Evolutionary conservation across 2,329 filamentous ascomycete genomes (phyloP).

Genomic region (Pseudogymnoascus sp.): DNA sequence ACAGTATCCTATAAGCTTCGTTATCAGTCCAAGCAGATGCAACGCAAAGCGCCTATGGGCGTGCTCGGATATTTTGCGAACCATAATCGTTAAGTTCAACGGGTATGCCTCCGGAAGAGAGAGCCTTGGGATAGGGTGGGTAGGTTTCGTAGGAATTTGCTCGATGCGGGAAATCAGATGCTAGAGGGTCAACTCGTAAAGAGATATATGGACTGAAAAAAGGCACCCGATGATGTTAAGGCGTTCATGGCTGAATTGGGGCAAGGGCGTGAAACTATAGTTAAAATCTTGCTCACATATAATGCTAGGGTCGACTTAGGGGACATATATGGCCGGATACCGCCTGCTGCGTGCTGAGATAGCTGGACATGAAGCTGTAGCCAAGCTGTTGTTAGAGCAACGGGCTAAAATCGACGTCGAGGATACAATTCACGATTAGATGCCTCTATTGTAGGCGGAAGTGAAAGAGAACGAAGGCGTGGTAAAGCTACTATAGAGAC

Average conservation of each 20-base stretch:
- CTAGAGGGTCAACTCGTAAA: too few species aligned
- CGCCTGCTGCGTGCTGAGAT: not conserved
- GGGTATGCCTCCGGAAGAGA: too few species aligned
- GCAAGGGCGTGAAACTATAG: not conserved
- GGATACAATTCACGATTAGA: not conserved
- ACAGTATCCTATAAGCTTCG: too few species aligned
- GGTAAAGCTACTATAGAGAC: constrained; percentile 3
- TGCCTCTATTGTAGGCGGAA: not conserved
- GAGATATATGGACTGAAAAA: constrained; percentile 18
- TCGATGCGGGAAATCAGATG: too few species aligned
- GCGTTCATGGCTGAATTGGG: constrained; percentile 15
- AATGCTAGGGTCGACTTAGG: constrained; percentile 8
- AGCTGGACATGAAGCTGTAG: not conserved
- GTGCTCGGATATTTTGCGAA: too few species aligned
- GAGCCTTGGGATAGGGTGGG: too few species aligned
- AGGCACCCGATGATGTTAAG: constrained; percentile 17
- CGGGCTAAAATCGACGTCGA: not conserved
- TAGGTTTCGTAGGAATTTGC: too few species aligned
- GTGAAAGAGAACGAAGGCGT: constrained; percentile 1
- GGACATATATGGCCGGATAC: constrained; percentile 19
- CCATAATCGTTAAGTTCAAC: too few species aligned
- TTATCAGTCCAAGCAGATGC: too few species aligned
- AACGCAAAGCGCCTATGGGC: too few species aligned
- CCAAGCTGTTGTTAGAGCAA: not conserved
- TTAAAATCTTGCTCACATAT: constrained; percentile 9